Evolutionary conservation across 2,329 filamentous ascomycete genomes (phyloP).

Genomic region (Mycosphaerella sp.): DNA sequence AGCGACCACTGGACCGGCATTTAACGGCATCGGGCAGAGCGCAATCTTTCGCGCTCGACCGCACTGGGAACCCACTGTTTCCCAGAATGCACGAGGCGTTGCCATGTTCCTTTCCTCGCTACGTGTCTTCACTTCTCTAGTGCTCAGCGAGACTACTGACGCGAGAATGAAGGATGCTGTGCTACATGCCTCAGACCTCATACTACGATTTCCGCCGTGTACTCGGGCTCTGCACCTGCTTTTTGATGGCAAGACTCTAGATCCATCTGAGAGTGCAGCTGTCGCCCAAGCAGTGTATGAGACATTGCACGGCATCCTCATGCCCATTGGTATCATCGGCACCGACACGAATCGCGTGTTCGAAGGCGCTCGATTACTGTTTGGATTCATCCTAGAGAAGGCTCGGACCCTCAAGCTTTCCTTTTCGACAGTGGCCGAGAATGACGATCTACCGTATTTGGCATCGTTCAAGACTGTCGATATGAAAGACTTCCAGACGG

Average conservation of each 20-base stretch:
- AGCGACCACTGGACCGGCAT: conserved; percentile 1
- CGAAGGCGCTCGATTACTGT: conserved; percentile 34
- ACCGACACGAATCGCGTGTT: conserved; percentile 27
- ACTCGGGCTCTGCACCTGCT: conserved; percentile 33
- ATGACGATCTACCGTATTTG: conserved; percentile 23
- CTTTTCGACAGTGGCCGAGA: conserved; percentile 12
- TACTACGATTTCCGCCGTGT: conserved; percentile 33
- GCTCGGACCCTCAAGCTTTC: conserved; percentile 23
- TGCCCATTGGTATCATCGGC: conserved; percentile 30
- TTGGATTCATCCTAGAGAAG: conserved; percentile 36
- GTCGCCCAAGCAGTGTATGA: conserved; percentile 31
- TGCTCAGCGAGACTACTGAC: conserved; percentile 20
- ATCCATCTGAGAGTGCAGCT: conserved; percentile 30
- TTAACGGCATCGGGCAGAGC: conserved; percentile 19
- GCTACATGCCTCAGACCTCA: conserved; percentile 30
- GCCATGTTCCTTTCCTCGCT: conserved; percentile 35
- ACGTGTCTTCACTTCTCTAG: conserved; percentile 28
- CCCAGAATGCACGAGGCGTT: conserved; percentile 32
- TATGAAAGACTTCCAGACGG: conserved; percentile 29
- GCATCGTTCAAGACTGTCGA: conserved; percentile 27
- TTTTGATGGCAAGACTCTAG: conserved; percentile 32
- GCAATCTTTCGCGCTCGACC: conserved; percentile 25
- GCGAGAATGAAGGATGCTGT: conserved; percentile 24
- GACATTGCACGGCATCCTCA: conserved; percentile 25
- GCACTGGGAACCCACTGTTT: conserved; percentile 28